Evolutionary conservation across 331 rosid genomes (phyloP), one percentile per base, ranked within the genome.

Genomic region (Quercus tomentella): DNA sequence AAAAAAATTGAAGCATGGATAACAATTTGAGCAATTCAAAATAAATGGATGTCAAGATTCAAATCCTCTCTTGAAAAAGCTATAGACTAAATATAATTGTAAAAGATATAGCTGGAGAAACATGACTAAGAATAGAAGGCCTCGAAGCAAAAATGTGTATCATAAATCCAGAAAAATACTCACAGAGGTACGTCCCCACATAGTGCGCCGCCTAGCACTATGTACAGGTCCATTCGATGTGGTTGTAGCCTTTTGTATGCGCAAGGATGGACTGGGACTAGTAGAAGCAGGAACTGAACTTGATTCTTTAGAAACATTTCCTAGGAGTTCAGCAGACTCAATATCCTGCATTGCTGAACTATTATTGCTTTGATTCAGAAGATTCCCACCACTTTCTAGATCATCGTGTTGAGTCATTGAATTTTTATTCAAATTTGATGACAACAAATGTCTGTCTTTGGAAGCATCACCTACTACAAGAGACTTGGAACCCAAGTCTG

Each of bases 141-240:
- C 58, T 22, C 66, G 49, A 69, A 68, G 56, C 18, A 78, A 77
- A 73, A 74, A 51, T 58, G 61, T 45, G 68, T 14, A 51, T 43
- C n/a, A 37, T 33, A 21, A 70, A 75, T 70, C 26, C 58, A 62
- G 63, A 76, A 76, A 85, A 77, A 76, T 80, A 92, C 99, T 92
- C 84, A 96, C 99, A 61, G 92, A 65, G 15, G 91, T 89, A 62
- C 92, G 97, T 33, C 98, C 93, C 91, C 89, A 89, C 51, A 31
- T 71, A 70, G 75, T 79, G 76, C 80, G 87, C 21, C 76, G 83
- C 82, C 75, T 87, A 85, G 89, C 66, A 21, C 37, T 11, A 31
- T 28, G 75, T 22, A 21, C 74, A 67, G 89, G 84, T 75, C 86
- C 81, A 82, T 77, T 81, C 73, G 91, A 71, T 16, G 83, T 83